Conservation (phyloP, 2,329 filamentous ascomycete genomes). For the Botryotinia narcissicola region DNA sequence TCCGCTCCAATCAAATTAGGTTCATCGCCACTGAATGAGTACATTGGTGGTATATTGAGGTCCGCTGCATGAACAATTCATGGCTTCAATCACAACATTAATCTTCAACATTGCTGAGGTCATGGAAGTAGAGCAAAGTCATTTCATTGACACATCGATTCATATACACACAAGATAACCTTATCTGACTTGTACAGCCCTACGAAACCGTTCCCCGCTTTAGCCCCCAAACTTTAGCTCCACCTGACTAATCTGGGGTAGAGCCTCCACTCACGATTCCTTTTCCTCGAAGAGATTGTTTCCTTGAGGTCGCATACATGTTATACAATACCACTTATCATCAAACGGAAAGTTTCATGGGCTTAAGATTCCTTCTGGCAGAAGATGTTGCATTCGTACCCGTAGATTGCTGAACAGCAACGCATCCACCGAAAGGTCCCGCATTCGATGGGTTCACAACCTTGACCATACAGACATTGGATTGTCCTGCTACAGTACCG, state of each 20-base stretch:
- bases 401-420: conserved; percentile 40
- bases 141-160: conserved; percentile 12
- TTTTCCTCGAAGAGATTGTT: background rate
- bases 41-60: background rate
- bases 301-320: background rate
- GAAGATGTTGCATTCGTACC: conserved; percentile 20
- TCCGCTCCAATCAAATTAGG: background rate
- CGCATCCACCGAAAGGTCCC: conserved; percentile 45
- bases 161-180: background rate
- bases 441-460: conserved; percentile 44
- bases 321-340: background rate
- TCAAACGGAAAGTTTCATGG: background rate
- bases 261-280: background rate
- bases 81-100: conserved; percentile 4
- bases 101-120: background rate
- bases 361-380: background rate
- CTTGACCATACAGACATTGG: conserved; percentile 45
- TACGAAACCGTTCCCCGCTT: background rate
- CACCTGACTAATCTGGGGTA: conserved; percentile 13
- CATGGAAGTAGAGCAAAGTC: background rate
- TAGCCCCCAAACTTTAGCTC: background rate
- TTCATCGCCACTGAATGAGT: background rate
- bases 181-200: background rate
- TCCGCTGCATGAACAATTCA: conserved; percentile 7
- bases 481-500: conserved; percentile 39